Percentiles rank a stretch among this genome's conserved stretches.
These are phyloP conservation scores for Crithidia thermophila DNA, from an alignment of 208 protist genomes.

Conservation along the genomic window DNA sequence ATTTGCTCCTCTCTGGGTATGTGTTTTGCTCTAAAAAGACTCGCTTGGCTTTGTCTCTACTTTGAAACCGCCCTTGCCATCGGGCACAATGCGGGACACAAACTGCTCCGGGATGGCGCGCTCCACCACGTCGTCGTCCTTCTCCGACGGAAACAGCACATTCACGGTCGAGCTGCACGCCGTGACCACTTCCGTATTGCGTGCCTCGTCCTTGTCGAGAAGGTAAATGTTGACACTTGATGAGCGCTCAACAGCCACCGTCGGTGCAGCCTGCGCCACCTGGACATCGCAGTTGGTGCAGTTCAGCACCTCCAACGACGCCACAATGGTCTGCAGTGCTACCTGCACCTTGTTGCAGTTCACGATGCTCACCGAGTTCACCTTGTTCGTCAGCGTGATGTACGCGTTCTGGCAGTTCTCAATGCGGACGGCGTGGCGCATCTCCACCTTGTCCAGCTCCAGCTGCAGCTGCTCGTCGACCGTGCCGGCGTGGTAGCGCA, in stretches of 20 bases:
- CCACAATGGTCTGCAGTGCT: slow-evolving; percentile 62
- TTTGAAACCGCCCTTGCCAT: slow-evolving; percentile 63
- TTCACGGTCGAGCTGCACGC: slow-evolving; percentile 79
- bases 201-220: slow-evolving; percentile 51
- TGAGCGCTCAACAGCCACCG: slow-evolving; percentile 66
- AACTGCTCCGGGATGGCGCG: slow-evolving; percentile 83
- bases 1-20: no score
- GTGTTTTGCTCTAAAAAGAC: slow-evolving; percentile 11
- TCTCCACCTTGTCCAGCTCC: slow-evolving; percentile 55
- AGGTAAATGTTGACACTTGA: slow-evolving; percentile 73
- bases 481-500: slow-evolving; percentile 60
- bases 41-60: slow-evolving; percentile 65
- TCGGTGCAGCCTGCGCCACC: slow-evolving; percentile 62
- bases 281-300: slow-evolving; percentile 68
- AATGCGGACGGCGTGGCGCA: slow-evolving; percentile 80
- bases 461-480: slow-evolving; percentile 41
- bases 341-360: slow-evolving; percentile 80
- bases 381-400: slow-evolving; percentile 74
- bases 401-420: slow-evolving; percentile 66
- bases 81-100: slow-evolving; percentile 66
- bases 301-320: slow-evolving; percentile 73
- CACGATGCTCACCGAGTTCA: slow-evolving; percentile 76
- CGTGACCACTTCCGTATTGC: slow-evolving; percentile 75
- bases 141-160: slow-evolving; percentile 59
- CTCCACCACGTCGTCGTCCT: slow-evolving; percentile 73